Evolutionary conservation across 108 stramenopile species (phyloP), one percentile per base, ranked within the genome.

Genomic region (Pseudonitzschia multiseries): DNA sequence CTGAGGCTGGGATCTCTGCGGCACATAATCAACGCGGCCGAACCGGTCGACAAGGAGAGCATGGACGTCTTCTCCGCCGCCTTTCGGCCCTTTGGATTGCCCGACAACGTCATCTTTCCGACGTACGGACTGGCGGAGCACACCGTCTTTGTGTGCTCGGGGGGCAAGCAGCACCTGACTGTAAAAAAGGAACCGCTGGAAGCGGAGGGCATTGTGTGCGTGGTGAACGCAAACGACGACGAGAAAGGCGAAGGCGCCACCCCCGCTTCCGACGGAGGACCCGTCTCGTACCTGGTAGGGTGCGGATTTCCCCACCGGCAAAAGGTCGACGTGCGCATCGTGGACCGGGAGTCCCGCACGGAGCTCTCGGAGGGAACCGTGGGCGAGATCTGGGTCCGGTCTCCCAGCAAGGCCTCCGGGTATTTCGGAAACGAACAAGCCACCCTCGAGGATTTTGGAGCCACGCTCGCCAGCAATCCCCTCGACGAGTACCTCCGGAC

Each of bases 91-190:
- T 87, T 83, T 75, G 96, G 97, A 21, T 76, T 99, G 29, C 70
- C 52, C 36, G 57, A 69, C 14, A 71, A 76, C 22, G 94, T 88
- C 29, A 95, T 98, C 48, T 88, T 73, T 65, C 97, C 97, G 15
- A 96, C 96, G 22, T 99, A 99, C 77, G 99, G 99, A 1, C 75
- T 99, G 36, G 99, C 99, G 8, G 99, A 99, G 81, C 94, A 96
- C 68, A 99, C 98, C 22, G 99, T 99, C 13, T 98, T 96, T 76
- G 98, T 98, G 29, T 90, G 93, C 56, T 90, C 89, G 12, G 89
- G 92, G 46, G 98, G 96, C 21, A 79, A 76, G 33, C 89, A 93
- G 53, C 81, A 73, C 31, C 67, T 96, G 20, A 74, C 71, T 10
- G 95, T 96, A 2, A 65, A 74, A 29, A 91, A 96, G 57, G 76